These are phyloP conservation scores for Termitomyces heimii DNA, from an alignment of 768 basidiomycete genomes.

Conservation along the genomic window DNA sequence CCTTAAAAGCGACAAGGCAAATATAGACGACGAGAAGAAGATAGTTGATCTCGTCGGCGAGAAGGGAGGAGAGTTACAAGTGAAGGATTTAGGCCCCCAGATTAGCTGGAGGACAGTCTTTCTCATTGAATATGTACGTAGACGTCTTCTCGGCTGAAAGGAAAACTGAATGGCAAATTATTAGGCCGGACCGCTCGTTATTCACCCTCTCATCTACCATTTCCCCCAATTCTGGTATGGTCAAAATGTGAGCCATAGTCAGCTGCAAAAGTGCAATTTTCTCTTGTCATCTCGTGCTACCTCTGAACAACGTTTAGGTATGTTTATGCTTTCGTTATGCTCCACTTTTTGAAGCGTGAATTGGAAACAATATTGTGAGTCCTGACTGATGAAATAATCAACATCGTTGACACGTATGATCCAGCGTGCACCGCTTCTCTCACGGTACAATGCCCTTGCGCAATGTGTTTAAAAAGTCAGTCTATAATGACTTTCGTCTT, in stretches of 20 bases:
- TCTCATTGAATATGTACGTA: constrained; percentile 88
- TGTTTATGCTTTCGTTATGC: constrained; percentile 67
- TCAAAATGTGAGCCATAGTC: constrained; percentile 61
- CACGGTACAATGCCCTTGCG: constrained; percentile 86
- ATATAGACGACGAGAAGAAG: constrained; percentile 57
- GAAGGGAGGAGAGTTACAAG: constrained; percentile 57
- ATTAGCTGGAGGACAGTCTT: constrained; percentile 87
- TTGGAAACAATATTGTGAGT: constrained; percentile 85
- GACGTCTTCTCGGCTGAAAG: neutral
- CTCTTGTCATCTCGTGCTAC: neutral
- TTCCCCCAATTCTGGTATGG: constrained; percentile 70
- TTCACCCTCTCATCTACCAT: constrained; percentile 83
- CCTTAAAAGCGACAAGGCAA: constrained; percentile 52
- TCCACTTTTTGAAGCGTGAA: constrained; percentile 91
- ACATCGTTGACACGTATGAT: neutral
- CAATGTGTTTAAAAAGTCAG: constrained; percentile 89
- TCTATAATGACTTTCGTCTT: neutral
- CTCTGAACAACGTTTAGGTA: constrained; percentile 30
- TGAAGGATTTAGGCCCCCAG: constrained; percentile 92
- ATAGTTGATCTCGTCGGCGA: constrained; percentile 51
- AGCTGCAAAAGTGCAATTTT: constrained; percentile 57
- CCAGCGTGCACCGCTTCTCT: constrained; percentile 90
- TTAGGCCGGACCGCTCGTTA: constrained; percentile 80
- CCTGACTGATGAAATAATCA: neutral
- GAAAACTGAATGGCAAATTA: neutral